Evolutionary conservation across 371 early-diverging fungal genomes (phyloP), one percentile per base, ranked within the genome.

Genomic region (Apophysomyces variabilis): DNA sequence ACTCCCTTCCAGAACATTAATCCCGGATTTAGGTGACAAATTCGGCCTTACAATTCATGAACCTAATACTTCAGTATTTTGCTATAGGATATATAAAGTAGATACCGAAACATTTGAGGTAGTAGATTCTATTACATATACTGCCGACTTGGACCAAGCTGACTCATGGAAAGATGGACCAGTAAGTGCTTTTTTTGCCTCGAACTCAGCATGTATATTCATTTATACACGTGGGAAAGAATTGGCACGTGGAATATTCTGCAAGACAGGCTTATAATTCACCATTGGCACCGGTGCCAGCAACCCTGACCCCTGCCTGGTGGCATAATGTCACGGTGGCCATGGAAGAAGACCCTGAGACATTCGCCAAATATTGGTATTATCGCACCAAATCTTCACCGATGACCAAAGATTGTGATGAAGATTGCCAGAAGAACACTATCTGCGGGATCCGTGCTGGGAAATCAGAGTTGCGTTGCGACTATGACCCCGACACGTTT

Each of bases 211-310:
- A 13, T 58, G 36, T 44, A 57, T 44, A 57, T 44, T 69, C 14
- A 67, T 36, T 11, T 12, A 50, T 7, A 47, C 56, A 5, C 5
- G 18, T 60, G 21, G 36, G 57, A 0, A 77, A 85, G 74, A 80
- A 84, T 67, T 87, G 87, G 87, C 82, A 85, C 65, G 54, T 79
- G n/a, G 86, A 85, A 66, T 87, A 87, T 62, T 84, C 85, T 62
- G 86, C 87, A 18, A 68, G 79, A 57, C 63, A 83, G 38, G 70
- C 78, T 21, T 87, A 81, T 41, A 59, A 68, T 18, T 78, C 78
- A 50, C 66, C 68, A 6, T 8, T 43, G 13, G 82, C 79, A 9
- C 61, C 60, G 9, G 61, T 80, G 1, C 57, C 66, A 7, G 71
- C 63, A 16, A 60, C 72, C 12, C 57, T 87, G 43, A 69, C 75